A percentile compares a stretch with the other conserved stretches of the same genome.
Conservation (phyloP, 306 rosid genomes). For the Quercus engelmannii region DNA sequence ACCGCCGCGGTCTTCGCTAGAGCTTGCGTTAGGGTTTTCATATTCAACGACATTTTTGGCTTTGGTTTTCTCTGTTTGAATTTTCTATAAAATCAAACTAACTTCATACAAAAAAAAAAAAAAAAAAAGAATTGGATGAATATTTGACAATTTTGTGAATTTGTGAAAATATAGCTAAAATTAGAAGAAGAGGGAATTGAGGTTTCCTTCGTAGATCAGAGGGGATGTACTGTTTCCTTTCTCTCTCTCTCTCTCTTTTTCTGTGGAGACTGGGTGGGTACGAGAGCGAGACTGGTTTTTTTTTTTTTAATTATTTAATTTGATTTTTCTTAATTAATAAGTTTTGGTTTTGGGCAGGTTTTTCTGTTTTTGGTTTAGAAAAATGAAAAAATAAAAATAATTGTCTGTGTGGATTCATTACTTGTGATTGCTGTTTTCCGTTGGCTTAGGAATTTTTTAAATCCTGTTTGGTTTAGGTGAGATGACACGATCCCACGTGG, state of each 20-base stretch:
- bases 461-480: not conserved
- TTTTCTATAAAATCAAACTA: no score
- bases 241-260: not conserved
- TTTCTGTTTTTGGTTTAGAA: no score
- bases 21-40: slow-evolving; percentile 96
- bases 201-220: slow-evolving; percentile 11
- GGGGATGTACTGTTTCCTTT: not conserved
- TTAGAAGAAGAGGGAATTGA: not conserved
- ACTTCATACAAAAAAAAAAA: no score
- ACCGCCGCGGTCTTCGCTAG: slow-evolving; percentile 97
- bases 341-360: not conserved
- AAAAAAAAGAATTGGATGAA: no score
- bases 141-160: no score
- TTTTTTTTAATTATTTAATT: not conserved
- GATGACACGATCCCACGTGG: not conserved
- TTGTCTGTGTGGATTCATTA: no score
- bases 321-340: not conserved
- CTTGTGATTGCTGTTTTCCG: not conserved
- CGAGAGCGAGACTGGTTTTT: not conserved
- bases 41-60: slow-evolving; percentile 66
- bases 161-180: no score
- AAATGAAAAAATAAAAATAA: no score
- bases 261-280: no score
- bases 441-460: not conserved
- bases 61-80: no score